Base-by-base conservation (phyloP, 2,329 filamentous ascomycete genomes). In the Diatrype stigma region DNA sequence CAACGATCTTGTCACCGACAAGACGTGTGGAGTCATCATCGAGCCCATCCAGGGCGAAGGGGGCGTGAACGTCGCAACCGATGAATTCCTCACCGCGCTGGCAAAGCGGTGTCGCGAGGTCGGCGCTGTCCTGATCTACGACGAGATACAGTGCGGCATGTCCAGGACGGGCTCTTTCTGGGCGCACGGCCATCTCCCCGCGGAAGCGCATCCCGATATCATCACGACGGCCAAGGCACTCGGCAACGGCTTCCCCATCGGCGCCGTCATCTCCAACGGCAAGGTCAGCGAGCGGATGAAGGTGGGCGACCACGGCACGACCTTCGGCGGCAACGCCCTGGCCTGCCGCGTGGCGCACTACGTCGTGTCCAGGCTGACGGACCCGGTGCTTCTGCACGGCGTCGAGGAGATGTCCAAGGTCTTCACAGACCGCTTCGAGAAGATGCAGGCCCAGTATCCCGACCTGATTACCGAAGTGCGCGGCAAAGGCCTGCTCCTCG, bases 41-140 rank as follows among this genome's bases (percentile, higher is more conserved):
- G 94, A 99, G 77, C 94, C 94, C 8, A 96, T 99, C 54, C 94
- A 99, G 73, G 94, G 94, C 52, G 94, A 99, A 73, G 94, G 94
- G 16, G 94, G 94, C 58, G 87, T 99, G 47, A 87, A 93, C 61
- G 84, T 89, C 11, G 94, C 90, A 3, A 86, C 81, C 1, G 83
- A 88, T 3, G 89, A 90, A 58, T 99, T 97, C 70, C 78, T 99
- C 22, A 69, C 84, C 22, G 88, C 90, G 1, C 80, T 99, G n/a
- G 90, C 90, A 52, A 81, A 81, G 65, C 83, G 92, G 52, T 96
- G 92, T 70, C 86, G 85, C 50, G 86, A 90, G 61, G 90, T 96
- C 30, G 90, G 90, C 47, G 92, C 93, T 2, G 83, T 97, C 3
- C 75, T 99, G 51, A 88, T 96, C 65, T 93, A 94, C 69, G 94